Conservation (phyloP, 2,329 filamentous ascomycete species). For the Clonostachys rhizophaga region DNA sequence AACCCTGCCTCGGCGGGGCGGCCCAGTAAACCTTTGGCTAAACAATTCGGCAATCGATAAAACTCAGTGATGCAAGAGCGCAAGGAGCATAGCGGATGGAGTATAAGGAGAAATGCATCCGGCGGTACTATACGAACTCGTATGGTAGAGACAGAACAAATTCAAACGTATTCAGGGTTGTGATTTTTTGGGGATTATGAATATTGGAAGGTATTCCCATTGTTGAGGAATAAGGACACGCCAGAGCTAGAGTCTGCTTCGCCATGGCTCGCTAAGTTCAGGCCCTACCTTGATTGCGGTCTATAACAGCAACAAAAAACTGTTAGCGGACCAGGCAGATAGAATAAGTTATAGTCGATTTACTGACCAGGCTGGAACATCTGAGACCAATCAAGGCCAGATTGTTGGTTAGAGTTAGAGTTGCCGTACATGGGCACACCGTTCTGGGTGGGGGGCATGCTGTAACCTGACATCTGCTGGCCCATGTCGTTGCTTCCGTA, state of each 20-base stretch:
- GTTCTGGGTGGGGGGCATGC: constrained; percentile 57
- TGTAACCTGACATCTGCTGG: constrained; percentile 61
- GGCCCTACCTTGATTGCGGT: constrained; percentile 65
- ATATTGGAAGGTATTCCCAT: constrained; percentile 39
- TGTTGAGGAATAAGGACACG: constrained; percentile 42
- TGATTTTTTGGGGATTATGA: constrained; percentile 36
- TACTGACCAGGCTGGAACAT: constrained; percentile 74
- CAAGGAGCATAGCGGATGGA: too few relatives aligned
- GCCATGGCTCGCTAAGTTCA: constrained; percentile 47
- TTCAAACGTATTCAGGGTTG: too few relatives aligned
- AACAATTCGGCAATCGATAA: too few relatives aligned
- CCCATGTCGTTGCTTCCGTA: constrained; percentile 53
- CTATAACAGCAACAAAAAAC: constrained; percentile 48
- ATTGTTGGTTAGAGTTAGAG: constrained; percentile 56
- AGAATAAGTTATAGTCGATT: constrained; percentile 4
- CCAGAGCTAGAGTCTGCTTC: constrained; percentile 37
- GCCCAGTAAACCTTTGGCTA: too few relatives aligned
- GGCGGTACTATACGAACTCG: too few relatives aligned
- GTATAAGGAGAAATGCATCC: too few relatives aligned
- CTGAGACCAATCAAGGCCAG: constrained; percentile 69
- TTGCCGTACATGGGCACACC: constrained; percentile 60
- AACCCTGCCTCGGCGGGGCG: too few relatives aligned
- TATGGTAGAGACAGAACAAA: too few relatives aligned
- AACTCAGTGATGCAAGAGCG: too few relatives aligned
- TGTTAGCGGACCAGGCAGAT: too few relatives aligned